Percentiles rank a stretch among this genome's conserved stretches.
Conservation (phyloP, 345 rosid genomes). For the Melastoma malabathricum region DNA sequence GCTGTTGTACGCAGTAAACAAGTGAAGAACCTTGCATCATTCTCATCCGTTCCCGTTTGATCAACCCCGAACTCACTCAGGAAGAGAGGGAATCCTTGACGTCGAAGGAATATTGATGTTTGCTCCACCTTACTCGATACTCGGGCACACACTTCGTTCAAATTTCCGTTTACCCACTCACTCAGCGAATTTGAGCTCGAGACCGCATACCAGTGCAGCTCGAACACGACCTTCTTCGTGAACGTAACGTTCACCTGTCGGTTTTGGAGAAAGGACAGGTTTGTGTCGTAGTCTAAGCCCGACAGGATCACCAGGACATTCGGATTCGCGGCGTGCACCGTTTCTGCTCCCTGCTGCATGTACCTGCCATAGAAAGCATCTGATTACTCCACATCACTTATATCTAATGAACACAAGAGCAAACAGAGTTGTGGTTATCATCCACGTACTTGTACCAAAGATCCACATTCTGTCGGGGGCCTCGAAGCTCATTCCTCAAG, state of each 20-base stretch:
- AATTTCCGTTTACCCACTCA: no score
- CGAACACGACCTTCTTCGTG: conserved; percentile 50
- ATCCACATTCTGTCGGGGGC: conserved; percentile 7
- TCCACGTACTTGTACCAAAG: conserved; percentile 17
- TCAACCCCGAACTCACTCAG: conserved; percentile 70
- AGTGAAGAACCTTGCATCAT: conserved; percentile 47
- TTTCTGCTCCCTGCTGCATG: conserved; percentile 79
- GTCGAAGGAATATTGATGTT: conserved; percentile 16
- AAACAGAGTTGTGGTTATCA: not conserved
- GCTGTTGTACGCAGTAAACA: conserved; percentile 59
- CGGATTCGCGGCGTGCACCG: conserved; percentile 74
- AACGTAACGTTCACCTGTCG: conserved; percentile 39
- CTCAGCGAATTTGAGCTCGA: conserved; percentile 15
- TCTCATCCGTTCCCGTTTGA: conserved; percentile 35
- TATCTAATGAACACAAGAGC: not conserved
- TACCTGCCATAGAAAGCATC: conserved; percentile 17
- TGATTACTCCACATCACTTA: not conserved
- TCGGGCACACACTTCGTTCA: no score
- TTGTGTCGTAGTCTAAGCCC: conserved; percentile 56
- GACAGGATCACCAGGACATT: conserved; percentile 74
- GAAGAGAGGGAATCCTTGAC: conserved; percentile 43
- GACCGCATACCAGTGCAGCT: conserved; percentile 69
- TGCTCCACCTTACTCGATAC: no score
- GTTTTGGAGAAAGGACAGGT: conserved; percentile 41
- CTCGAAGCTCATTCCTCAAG: conserved; percentile 17